Evolutionary conservation across 805 yeast genomes (phyloP).

Genomic region (Candida boleticola): DNA sequence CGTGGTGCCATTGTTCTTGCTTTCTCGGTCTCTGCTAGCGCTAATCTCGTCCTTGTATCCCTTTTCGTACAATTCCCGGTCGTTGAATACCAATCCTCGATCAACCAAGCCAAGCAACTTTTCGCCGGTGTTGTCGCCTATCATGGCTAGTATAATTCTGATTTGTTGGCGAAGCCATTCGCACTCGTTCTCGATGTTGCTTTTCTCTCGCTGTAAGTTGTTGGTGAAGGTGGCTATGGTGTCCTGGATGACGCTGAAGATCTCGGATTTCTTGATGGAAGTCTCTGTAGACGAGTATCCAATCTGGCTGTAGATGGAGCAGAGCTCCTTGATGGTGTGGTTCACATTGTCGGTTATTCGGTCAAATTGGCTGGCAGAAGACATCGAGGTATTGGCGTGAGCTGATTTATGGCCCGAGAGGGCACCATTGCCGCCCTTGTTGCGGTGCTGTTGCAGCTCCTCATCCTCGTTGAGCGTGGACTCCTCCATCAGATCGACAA

Average conservation of each 20-base stretch:
- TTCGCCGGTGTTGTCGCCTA: slow-evolving; percentile 34
- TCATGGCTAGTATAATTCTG: slow-evolving; percentile 37
- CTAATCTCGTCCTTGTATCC: slow-evolving; percentile 30
- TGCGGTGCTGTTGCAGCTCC: not conserved
- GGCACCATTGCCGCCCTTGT: not conserved
- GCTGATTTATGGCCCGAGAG: not conserved
- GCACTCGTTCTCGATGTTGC: slow-evolving; percentile 39
- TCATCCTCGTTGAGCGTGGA: not conserved
- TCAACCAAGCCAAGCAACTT: slow-evolving; percentile 17
- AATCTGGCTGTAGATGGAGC: slow-evolving; percentile 47
- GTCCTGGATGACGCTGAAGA: slow-evolving; percentile 48
- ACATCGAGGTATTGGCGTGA: not conserved
- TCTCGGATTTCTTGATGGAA: slow-evolving; percentile 44
- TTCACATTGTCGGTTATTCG: slow-evolving; percentile 33
- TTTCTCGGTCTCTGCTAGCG: slow-evolving; percentile 11
- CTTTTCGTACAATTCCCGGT: slow-evolving; percentile 20
- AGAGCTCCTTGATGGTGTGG: slow-evolving; percentile 39
- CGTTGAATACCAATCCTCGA: slow-evolving; percentile 33
- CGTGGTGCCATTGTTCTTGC: not conserved
- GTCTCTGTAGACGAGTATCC: slow-evolving; percentile 56
- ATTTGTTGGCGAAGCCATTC: slow-evolving; percentile 46
- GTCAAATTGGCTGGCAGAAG: slow-evolving; percentile 22
- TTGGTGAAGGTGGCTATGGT: slow-evolving; percentile 43
- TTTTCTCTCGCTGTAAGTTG: slow-evolving; percentile 34
- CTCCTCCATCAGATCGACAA: slow-evolving; percentile 8